These are phyloP conservation scores for Geranium incanum DNA, from an alignment of 441 rosid genomes.

Conservation along the genomic window DNA sequence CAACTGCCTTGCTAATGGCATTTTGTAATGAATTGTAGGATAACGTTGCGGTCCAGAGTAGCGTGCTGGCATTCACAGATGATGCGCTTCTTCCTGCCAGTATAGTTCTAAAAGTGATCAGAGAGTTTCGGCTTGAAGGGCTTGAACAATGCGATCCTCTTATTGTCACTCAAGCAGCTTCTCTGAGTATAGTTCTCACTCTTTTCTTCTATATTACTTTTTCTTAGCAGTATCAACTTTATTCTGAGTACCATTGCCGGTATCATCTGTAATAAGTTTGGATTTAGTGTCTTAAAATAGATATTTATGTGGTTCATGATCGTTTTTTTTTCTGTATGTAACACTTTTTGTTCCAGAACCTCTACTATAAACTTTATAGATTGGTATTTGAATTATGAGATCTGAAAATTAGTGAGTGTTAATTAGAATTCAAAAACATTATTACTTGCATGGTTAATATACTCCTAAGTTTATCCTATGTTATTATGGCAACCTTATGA, in stretches of 20 bases:
- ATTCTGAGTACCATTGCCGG: not conserved
- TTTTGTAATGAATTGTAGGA: conserved; percentile 25
- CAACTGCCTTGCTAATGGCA: not conserved
- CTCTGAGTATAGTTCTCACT: conserved; percentile 32
- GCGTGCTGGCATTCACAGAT: conserved; percentile 39
- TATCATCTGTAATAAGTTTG: not conserved
- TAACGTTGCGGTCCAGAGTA: conserved; percentile 17
- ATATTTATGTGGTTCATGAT: no score
- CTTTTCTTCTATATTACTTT: not conserved
- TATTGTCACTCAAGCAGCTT: conserved; percentile 60
- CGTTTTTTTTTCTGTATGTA: no score
- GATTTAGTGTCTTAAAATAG: no score
- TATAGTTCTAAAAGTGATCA: conserved; percentile 32
- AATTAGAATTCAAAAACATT: no score
- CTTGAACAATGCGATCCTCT: conserved; percentile 37
- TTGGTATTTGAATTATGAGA: not conserved
- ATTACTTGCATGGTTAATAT: not conserved
- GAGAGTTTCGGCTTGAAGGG: conserved; percentile 32
- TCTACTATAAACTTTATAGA: no score
- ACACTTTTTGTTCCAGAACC: no score
- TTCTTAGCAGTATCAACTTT: not conserved
- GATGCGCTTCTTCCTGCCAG: conserved; percentile 34
- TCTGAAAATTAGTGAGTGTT: not conserved
- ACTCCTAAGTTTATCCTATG: not conserved
- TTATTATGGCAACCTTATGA: not conserved